Evolutionary conservation across 768 basidiomycete species (phyloP).

Genomic region (Mycena olivaceomarginata): DNA sequence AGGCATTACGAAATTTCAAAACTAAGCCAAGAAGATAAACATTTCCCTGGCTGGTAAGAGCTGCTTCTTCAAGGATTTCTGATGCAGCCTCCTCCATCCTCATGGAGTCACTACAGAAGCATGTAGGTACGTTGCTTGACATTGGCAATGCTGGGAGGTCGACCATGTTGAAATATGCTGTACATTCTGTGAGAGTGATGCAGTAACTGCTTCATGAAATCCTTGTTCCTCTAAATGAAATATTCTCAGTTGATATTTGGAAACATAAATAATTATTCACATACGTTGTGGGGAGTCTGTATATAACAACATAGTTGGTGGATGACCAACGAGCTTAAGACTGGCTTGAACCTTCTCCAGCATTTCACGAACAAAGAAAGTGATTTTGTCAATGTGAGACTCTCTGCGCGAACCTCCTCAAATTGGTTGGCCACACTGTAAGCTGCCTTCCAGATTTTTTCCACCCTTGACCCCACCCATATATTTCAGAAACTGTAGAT

Average conservation of each 20-base stretch:
- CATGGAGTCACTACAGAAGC: background rate
- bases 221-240: constrained; percentile 5
- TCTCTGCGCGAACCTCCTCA: background rate
- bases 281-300: constrained; percentile 9
- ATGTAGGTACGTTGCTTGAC: background rate
- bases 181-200: background rate
- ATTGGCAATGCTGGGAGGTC: background rate
- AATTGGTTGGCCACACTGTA: background rate
- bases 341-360: background rate
- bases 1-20: background rate
- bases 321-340: background rate
- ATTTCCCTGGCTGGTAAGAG: background rate
- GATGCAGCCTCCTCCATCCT: background rate
- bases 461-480: constrained; percentile 6
- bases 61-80: background rate
- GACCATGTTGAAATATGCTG: constrained; percentile 7
- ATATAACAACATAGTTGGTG: background rate
- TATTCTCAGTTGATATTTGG: background rate
- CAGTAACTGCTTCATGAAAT: constrained; percentile 13
- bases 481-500: background rate
- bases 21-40: background rate
- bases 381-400: constrained; percentile 3
- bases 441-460: constrained; percentile 9
- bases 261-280: background rate
- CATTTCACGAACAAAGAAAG: background rate